Conservation (phyloP, 805 yeast genomes). For the Tetrapisispora pingtungensis region DNA sequence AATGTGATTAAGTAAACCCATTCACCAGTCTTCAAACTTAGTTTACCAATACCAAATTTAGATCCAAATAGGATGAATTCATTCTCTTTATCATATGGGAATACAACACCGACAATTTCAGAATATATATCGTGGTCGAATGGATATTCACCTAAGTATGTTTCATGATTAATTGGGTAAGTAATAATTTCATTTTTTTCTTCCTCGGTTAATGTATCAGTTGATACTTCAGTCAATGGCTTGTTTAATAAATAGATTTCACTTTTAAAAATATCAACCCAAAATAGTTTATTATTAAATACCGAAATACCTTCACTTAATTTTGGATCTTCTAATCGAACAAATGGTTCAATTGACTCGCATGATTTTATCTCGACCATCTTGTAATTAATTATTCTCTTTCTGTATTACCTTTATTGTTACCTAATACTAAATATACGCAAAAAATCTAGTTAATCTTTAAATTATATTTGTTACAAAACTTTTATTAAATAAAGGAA, state of each 20-base stretch:
- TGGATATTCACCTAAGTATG: constrained; percentile 11
- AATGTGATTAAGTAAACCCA: constrained; percentile 34
- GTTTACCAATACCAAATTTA: constrained; percentile 52
- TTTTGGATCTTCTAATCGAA: constrained; percentile 24
- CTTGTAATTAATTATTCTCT: neutral
- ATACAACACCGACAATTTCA: constrained; percentile 61
- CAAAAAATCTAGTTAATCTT: too few species aligned
- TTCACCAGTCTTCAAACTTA: constrained; percentile 33
- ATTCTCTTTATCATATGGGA: constrained; percentile 42
- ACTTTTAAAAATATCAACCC: constrained; percentile 35
- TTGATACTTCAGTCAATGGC: constrained; percentile 3
- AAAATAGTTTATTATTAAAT: constrained; percentile 39
- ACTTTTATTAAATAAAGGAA: too few species aligned
- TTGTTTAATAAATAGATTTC: constrained; percentile 29
- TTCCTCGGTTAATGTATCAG: neutral
- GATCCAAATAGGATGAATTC: constrained; percentile 46
- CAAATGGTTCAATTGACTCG: constrained; percentile 11
- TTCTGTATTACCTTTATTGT: neutral
- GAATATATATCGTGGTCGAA: constrained; percentile 6
- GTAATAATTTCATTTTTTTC: constrained; percentile 22
- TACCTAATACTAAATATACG: too few species aligned
- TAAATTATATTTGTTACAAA: too few species aligned
- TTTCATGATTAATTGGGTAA: constrained; percentile 10
- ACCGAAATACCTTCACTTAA: constrained; percentile 62
- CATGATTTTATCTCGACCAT: constrained; percentile 2